These are phyloP conservation scores for Corrigiola litoralis DNA, from an alignment of 179 eudicot genomes.

Conservation along the genomic window DNA sequence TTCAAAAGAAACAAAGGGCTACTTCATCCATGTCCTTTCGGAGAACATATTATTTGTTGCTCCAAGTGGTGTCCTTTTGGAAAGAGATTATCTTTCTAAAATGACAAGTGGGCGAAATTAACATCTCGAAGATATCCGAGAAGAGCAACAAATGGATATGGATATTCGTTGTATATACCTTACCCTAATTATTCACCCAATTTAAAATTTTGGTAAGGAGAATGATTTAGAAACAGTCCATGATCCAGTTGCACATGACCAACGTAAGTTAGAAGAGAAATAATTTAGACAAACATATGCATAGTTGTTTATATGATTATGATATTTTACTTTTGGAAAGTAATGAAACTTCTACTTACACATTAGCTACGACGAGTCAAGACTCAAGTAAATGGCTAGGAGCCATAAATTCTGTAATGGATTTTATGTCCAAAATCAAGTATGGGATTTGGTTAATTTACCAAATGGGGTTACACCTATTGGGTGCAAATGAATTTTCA, in stretches of 20 bases:
- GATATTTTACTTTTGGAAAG: not conserved
- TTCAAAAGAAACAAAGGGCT: not conserved
- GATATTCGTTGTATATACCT: not conserved
- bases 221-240: not conserved
- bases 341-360: not conserved
- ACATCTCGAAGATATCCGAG: not conserved
- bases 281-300: not conserved
- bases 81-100: not conserved
- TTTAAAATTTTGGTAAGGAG: not conserved
- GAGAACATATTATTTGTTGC: not conserved
- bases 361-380: not conserved
- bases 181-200: not conserved
- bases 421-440: too few species aligned
- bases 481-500: not conserved
- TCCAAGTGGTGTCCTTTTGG: not conserved
- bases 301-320: not conserved
- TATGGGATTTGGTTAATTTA: too few species aligned
- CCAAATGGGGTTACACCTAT: too few species aligned
- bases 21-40: not conserved
- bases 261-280: not conserved
- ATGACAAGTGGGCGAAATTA: constrained; percentile 1
- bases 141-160: constrained; percentile 7
- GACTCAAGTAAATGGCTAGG: too few species aligned
- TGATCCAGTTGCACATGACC: not conserved
- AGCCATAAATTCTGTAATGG: too few species aligned